A percentile compares a stretch with the other conserved stretches of the same genome.
Evolutionary conservation across 2,329 filamentous ascomycete species (phyloP).

Genomic region (Nigrospora sphaerica): DNA sequence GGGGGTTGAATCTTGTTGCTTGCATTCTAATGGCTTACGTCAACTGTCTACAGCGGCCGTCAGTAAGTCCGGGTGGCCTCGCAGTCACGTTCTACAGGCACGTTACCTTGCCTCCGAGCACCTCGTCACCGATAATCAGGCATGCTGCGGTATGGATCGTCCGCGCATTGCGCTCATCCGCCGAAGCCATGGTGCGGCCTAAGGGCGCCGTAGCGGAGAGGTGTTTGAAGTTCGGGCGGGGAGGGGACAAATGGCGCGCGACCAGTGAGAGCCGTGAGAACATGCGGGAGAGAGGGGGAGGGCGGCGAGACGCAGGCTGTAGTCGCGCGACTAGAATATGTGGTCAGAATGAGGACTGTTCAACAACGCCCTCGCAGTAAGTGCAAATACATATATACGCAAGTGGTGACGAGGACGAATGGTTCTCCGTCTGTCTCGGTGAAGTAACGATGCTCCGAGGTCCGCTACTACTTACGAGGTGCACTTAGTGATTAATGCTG

Average conservation of each 20-base stretch:
- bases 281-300: conserved; percentile 41
- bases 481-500: too few species aligned
- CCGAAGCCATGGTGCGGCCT: conserved; percentile 37
- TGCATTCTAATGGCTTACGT: conserved; percentile 15
- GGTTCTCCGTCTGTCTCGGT: too few species aligned
- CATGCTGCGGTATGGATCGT: conserved; percentile 86
- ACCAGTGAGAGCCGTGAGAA: conserved; percentile 69
- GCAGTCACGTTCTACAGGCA: not conserved
- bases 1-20: not conserved
- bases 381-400: too few species aligned
- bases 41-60: conserved; percentile 16
- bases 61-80: not conserved
- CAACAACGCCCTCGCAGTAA: too few species aligned
- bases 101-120: conserved; percentile 83
- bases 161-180: conserved; percentile 50
- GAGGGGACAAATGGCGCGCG: conserved; percentile 61
- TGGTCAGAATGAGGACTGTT: too few species aligned
- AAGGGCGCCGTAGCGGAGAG: conserved; percentile 29
- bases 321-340: not conserved
- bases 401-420: too few species aligned
- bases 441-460: too few species aligned
- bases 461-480: too few species aligned
- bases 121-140: conserved; percentile 95
- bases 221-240: conserved; percentile 50
- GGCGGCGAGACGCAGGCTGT: not conserved